phyloP scores from a whole-genome alignment of 2,329 filamentous ascomycete genomes.

The Pseudomassariella vexata region DNA sequence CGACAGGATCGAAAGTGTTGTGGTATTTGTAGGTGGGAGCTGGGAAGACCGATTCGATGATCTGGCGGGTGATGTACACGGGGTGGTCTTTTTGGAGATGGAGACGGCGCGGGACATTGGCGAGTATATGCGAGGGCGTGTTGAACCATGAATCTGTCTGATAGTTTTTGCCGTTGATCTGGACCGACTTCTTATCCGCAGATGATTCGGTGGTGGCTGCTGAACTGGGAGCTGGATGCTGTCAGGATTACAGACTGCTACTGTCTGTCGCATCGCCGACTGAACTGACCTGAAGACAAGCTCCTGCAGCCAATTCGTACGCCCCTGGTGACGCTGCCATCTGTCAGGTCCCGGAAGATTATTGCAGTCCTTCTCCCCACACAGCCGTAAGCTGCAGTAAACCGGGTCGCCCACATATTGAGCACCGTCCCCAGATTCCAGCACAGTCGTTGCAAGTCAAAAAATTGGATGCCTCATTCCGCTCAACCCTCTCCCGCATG shows the following conservation, averaged over 20 bases:
- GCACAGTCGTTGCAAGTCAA: too few species aligned
- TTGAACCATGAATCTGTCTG: conserved; percentile 80
- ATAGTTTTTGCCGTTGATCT: conserved; percentile 60
- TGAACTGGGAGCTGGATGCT: conserved; percentile 6
- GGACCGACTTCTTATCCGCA: conserved; percentile 29
- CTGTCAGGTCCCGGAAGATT: conserved; percentile 7
- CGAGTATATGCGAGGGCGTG: conserved; percentile 67
- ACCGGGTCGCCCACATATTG: conserved; percentile 22
- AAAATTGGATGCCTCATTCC: too few species aligned
- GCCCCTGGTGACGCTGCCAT: too few species aligned
- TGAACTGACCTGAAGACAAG: conserved; percentile 17
- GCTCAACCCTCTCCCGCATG: too few species aligned
- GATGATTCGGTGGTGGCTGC: conserved; percentile 17
- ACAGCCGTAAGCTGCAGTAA: conserved; percentile 15
- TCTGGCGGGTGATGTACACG: conserved; percentile 79
- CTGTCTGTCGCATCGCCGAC: background rate
- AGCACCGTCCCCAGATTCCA: background rate
- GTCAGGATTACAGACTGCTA: conserved; percentile 10
- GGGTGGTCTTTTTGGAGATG: conserved; percentile 91
- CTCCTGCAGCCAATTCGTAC: too few species aligned
- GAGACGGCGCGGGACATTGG: conserved; percentile 69
- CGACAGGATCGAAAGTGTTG: conserved; percentile 75
- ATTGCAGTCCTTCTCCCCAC: conserved; percentile 8
- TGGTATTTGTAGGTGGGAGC: conserved; percentile 67
- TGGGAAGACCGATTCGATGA: conserved; percentile 88